These are phyloP conservation scores for Niveomyces coronatus DNA, from an alignment of 2,329 filamentous ascomycete species.

Conservation along the genomic window DNA sequence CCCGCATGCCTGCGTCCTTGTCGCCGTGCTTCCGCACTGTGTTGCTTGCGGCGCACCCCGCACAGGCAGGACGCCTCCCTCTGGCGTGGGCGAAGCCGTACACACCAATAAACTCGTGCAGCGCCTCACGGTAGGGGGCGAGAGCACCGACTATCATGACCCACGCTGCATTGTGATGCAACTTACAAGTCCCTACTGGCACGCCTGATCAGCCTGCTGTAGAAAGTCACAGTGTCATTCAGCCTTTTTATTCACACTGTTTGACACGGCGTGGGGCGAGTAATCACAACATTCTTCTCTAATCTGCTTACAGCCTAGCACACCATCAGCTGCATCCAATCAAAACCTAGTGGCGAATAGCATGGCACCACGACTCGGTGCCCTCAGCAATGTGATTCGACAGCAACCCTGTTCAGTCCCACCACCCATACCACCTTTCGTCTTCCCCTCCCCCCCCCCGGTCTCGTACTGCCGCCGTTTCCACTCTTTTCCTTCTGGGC, in stretches of 20 bases:
- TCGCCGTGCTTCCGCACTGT: constrained; percentile 4
- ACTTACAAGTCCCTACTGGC: no score
- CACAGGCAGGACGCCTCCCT: no score
- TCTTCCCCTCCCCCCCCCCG: background rate
- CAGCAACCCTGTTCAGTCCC: background rate
- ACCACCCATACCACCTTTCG: constrained; percentile 2
- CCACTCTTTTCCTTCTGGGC: no score
- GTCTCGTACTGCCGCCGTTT: background rate
- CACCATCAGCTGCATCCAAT: constrained; percentile 1
- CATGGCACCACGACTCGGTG: background rate
- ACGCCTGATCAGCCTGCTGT: no score
- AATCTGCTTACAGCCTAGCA: constrained; percentile 5
- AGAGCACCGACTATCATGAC: no score
- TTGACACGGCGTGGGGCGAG: background rate
- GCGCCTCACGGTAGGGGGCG: no score
- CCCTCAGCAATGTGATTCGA: constrained; percentile 9
- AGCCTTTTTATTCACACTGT: background rate
- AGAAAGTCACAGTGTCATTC: background rate
- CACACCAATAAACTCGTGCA: no score
- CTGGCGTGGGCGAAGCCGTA: no score
- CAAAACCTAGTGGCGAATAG: constrained; percentile 3
- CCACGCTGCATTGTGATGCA: no score
- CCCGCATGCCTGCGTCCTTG: background rate
- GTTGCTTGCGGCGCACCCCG: background rate
- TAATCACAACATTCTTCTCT: background rate